Conservation (phyloP, 371 early-diverging fungal species). For the Zopfochytrium polystomum region DNA sequence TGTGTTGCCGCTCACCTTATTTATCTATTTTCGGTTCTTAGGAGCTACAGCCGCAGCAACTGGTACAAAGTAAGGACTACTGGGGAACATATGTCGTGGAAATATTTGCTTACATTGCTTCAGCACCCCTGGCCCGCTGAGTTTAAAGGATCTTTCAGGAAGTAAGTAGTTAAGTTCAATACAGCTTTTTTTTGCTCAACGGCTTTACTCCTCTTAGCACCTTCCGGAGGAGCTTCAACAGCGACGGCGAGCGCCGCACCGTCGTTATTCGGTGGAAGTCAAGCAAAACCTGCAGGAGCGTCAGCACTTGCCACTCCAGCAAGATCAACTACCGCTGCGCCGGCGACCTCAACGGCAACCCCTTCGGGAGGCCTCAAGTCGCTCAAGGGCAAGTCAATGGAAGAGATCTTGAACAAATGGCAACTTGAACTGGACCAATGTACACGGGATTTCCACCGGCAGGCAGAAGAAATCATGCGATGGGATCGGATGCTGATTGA, state of each 20-base stretch:
- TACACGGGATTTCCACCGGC: conserved; percentile 79
- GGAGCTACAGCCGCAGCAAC: conserved; percentile 9
- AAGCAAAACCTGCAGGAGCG: conserved; percentile 32
- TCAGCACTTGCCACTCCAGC: conserved; percentile 25
- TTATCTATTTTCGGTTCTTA: conserved; percentile 7
- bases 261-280: conserved; percentile 20
- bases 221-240: conserved; percentile 29
- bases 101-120: too few species aligned
- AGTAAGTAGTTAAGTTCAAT: conserved; percentile 28
- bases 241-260: conserved; percentile 23
- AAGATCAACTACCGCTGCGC: conserved; percentile 34
- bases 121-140: conserved; percentile 41
- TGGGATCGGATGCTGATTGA: conserved; percentile 85
- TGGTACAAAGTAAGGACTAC: neutral
- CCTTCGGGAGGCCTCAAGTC: conserved; percentile 36
- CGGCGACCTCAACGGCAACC: conserved; percentile 37
- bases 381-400: conserved; percentile 80
- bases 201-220: neutral
- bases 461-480: conserved; percentile 76
- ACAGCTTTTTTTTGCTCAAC: neutral
- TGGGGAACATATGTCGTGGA: too few species aligned
- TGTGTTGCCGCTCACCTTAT: neutral
- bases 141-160: conserved; percentile 29
- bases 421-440: conserved; percentile 72
- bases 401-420: conserved; percentile 86